Conservation (phyloP, 2,329 filamentous ascomycete genomes). For the Aspergillus versicolor region DNA sequence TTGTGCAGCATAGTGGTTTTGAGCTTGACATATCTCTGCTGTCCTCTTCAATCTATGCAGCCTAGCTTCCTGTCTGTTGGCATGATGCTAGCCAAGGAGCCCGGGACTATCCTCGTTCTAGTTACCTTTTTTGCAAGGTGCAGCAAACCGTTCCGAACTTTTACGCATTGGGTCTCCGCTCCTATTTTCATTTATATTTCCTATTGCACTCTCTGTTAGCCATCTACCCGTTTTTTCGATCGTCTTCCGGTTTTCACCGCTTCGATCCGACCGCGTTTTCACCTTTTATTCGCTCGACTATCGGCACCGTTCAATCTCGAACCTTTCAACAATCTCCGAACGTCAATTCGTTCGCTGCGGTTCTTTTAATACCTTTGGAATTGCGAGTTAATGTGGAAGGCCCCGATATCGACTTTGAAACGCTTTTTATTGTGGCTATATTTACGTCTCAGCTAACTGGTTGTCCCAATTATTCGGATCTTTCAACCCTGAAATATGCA, state of each 20-base stretch:
- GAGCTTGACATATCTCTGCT: constrained; percentile 25
- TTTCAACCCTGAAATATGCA: constrained; percentile 8
- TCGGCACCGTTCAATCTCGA: constrained; percentile 11
- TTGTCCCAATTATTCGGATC: constrained; percentile 18
- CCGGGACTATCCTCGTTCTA: constrained; percentile 28
- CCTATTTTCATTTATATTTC: constrained; percentile 26
- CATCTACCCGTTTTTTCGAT: constrained; percentile 35
- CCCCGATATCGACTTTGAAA: constrained; percentile 29
- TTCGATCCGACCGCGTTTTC: constrained; percentile 30
- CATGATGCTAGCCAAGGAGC: constrained; percentile 29
- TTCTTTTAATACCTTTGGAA: constrained; percentile 1
- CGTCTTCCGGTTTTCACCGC: constrained; percentile 32
- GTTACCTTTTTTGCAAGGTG: constrained; percentile 27
- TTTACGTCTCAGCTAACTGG: constrained; percentile 30
- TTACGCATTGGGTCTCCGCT: constrained; percentile 32
- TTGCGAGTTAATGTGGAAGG: constrained; percentile 18
- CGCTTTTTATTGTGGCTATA: constrained; percentile 34
- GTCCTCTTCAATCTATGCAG: constrained; percentile 15
- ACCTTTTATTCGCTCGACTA: constrained; percentile 17
- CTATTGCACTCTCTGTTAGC: constrained; percentile 37
- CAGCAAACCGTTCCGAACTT: constrained; percentile 34
- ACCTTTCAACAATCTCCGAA: constrained; percentile 4
- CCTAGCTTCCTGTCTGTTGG: constrained; percentile 28
- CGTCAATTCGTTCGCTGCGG: constrained; percentile 1
- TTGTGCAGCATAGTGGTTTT: constrained; percentile 32